A percentile compares a stretch with the other conserved stretches of the same genome.
Conservation (phyloP, 1,284 basidiomycete genomes). For the Grifola frondosa region DNA sequence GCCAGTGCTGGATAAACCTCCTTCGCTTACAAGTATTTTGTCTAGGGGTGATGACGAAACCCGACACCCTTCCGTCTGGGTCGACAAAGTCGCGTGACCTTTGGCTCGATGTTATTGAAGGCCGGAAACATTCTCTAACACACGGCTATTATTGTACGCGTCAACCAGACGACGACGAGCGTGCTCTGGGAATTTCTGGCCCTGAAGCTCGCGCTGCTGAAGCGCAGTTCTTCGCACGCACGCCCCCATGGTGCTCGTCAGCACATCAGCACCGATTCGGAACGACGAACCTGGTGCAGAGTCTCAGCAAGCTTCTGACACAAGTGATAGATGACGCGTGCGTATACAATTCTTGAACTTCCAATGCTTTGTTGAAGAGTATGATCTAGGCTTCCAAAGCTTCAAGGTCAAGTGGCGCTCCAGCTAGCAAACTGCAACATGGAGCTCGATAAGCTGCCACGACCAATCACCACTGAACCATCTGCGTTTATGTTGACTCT, state of each 20-base stretch:
- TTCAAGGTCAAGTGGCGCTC: slow-evolving; percentile 36
- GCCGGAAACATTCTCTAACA: slow-evolving; percentile 39
- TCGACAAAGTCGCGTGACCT: slow-evolving; percentile 39
- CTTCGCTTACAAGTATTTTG: slow-evolving; percentile 10
- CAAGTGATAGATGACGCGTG: slow-evolving; percentile 20
- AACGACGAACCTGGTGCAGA: slow-evolving; percentile 51
- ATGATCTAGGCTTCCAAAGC: slow-evolving; percentile 39
- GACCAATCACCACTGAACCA: slow-evolving; percentile 38
- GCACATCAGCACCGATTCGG: slow-evolving; percentile 50
- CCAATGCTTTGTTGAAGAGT: not conserved
- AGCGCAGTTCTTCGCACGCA: slow-evolving; percentile 46
- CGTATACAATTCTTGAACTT: not conserved
- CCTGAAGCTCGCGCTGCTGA: slow-evolving; percentile 41
- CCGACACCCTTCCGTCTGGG: slow-evolving; percentile 51
- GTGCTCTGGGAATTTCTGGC: slow-evolving; percentile 37
- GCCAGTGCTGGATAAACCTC: not conserved
- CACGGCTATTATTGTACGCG: slow-evolving; percentile 70
- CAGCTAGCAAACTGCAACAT: slow-evolving; percentile 36
- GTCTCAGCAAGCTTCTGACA: slow-evolving; percentile 52
- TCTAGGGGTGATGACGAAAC: slow-evolving; percentile 67
- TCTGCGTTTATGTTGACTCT: slow-evolving; percentile 45
- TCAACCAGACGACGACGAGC: slow-evolving; percentile 60
- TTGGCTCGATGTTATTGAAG: slow-evolving; percentile 59
- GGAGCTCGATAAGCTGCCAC: slow-evolving; percentile 44
- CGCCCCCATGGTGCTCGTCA: slow-evolving; percentile 50